These are phyloP conservation scores for Kalanchoe fedtschenkoi DNA, from an alignment of 164 flowering plant genomes.

Conservation along the genomic window DNA sequence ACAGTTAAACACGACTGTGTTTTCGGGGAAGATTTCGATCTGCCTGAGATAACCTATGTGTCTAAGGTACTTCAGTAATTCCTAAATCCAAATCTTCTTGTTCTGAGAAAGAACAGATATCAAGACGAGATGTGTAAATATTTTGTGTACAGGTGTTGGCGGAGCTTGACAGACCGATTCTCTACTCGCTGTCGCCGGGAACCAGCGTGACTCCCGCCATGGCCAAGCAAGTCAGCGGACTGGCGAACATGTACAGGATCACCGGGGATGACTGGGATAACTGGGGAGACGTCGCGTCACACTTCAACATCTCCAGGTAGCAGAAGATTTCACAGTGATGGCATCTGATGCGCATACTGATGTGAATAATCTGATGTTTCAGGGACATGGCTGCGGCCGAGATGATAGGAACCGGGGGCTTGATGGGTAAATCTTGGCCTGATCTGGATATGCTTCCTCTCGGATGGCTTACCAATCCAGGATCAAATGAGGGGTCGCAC, in stretches of 20 bases:
- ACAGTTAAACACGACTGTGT: slow-evolving; percentile 94
- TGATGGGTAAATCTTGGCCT: slow-evolving; percentile 85
- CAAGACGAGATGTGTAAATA: not conserved
- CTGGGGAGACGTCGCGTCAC: slow-evolving; percentile 72
- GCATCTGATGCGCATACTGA: not conserved
- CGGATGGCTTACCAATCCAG: slow-evolving; percentile 84
- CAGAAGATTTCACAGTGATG: not conserved
- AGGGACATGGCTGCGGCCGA: slow-evolving; percentile 64
- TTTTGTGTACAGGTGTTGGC: slow-evolving; percentile 35
- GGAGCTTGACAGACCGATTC: slow-evolving; percentile 48
- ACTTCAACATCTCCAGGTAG: slow-evolving; percentile 72
- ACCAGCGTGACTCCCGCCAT: slow-evolving; percentile 61
- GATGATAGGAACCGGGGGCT: slow-evolving; percentile 61
- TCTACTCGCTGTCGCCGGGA: slow-evolving; percentile 89
- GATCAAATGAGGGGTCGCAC: slow-evolving; percentile 69
- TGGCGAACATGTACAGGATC: slow-evolving; percentile 84
- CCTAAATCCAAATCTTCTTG: not conserved
- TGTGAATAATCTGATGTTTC: slow-evolving; percentile 1
- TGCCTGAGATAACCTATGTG: slow-evolving; percentile 55
- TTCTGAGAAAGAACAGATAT: not conserved
- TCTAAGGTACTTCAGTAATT: slow-evolving; percentile 48
- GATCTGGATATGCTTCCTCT: slow-evolving; percentile 92
- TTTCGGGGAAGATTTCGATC: slow-evolving; percentile 75
- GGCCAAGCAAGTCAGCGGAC: slow-evolving; percentile 48
- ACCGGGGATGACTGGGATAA: slow-evolving; percentile 94